Evolutionary conservation across 768 basidiomycete species (phyloP), one percentile per base, ranked within the genome.

Genomic region (Clavulina sp.): DNA sequence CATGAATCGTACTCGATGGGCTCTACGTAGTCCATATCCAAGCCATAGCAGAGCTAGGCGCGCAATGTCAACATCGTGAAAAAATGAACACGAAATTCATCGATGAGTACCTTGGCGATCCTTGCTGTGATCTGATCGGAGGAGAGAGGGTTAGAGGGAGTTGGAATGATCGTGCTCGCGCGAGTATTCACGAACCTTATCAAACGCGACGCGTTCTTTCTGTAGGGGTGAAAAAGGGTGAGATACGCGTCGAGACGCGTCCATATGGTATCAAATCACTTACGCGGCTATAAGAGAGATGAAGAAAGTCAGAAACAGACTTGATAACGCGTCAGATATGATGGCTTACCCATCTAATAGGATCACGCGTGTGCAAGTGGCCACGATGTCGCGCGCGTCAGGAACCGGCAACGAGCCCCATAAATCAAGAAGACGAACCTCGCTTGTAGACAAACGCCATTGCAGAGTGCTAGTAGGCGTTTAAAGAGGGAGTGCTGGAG

Each of bases 1-100:
- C 21, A 41, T 58, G 56, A 31, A 21, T 63, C 81, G 51, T 61
- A 85, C 86, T 95, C 92, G 33, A 95, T 84, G 3, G 95, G 84
- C 59, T 95, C 86, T 23, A 99, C 80, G 56, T 88, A 83, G 60
- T 92, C 82, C 52, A 74, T 70, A 65, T 99, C 92, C 21, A 99
- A 78, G 54, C 95, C 95, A 65, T 97, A 97, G 61, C 89, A 95
- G 18, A 99, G 76, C 68, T 70, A 68, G n/a, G n/a, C n/a, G n/a
- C n/a, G n/a, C n/a, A n/a, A n/a, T n/a, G 24, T 46, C 13, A 26
- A 46, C n/a, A 56, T 64, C 62, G 56, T 68, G 23, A 41, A 50
- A 38, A 52, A 51, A 16, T 52, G 24, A 24, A 34, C 36, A 51
- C 18, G 48, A 38, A 28, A 21, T 33, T 23, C 19, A 43, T 18